Base-by-base conservation (phyloP, 768 basidiomycete genomes). In the Cyathus striatus region DNA sequence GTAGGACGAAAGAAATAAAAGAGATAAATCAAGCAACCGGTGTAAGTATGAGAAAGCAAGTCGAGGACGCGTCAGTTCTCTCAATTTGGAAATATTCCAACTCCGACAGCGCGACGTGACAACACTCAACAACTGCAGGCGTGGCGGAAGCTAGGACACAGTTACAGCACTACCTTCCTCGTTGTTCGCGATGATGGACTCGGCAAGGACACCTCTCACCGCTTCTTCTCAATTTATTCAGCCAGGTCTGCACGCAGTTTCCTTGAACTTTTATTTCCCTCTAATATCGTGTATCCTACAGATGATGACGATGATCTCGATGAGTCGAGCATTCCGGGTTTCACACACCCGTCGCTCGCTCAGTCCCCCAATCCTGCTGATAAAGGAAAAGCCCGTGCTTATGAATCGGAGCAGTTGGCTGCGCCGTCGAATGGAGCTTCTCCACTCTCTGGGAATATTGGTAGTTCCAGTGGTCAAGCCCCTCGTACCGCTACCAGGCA, bases 271-370 rank as follows among this genome's bases (percentile, higher is more conserved):
- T n/a, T 16, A 32, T 20, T 24, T 4, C 3, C 18, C 10, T 13
- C 10, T 2, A 18, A 9, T 23, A 9, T 7, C 23, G 17, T 18
- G 12, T 33, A 5, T 24, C 53, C 33, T 62, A 47, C 55, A 62
- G 86, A 89, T 52, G 84, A 87, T 47, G 88, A 90, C 33, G 89
- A 89, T 49, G 89, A 92, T 60, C 58, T 90, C 37, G 81, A 90
- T 61, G 90, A 92, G 55, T 83, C 84, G 38, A 69, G 76, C 60
- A 87, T 92, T 43, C 89, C 90, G 12, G 79, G 83, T 7, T 90
- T 88, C 70, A 72, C 84, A 5, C 78, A 81, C 57, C 85, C 86
- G 23, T 57, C 70, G 32, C 61, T 80, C 45, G 63, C 70, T 14
- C 59, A 58, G 45, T 59, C 72, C n/a, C 69, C 75, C 14, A 51